Base-by-base conservation (phyloP, 2,329 filamentous ascomycete genomes). In the Colletotrichum sp. region DNA sequence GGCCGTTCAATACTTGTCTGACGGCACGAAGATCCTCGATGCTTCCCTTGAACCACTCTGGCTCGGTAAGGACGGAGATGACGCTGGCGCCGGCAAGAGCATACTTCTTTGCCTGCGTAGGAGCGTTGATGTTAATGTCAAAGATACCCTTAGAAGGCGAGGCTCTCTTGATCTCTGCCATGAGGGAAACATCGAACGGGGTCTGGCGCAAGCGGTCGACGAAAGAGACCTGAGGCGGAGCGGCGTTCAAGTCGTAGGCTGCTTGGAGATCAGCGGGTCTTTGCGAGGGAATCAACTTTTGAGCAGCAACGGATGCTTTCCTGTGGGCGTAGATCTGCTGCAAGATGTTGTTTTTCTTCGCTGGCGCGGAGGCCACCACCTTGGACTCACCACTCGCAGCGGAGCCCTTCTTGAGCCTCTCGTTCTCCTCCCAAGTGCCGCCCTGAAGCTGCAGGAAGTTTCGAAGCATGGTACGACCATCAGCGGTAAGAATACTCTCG, bases 41-140 rank as follows among this genome's bases (percentile, higher is more conserved):
- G 84, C 94, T 98, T 63, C 97, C 97, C 86, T 98, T 98, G 89
- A 99, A 99, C 97, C 97, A 99, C 82, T 98, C 94, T 1, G 97
- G 97, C 85, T 99, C 97, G 0, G 97, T 99, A 62, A 99, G 90
- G n/a, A 99, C 97, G 2, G 97, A 98, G 78, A 99, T 99, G 52
- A 98, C 95, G 82, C 96, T 98, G 63, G 97, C 97, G 16, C 97
- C 97, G 8, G 97, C 96, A 67, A 97, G 90, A 12, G 97, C 97
- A 83, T 99, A 99, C 79, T 94, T 95, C 77, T 93, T 92, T 56
- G 97, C 97, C 84, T 99, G 97, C 7, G 93, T 92, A 28, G 97
- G 96, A 12, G 97, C 97, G 80, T 94, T 97, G 26, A 96, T 94
- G 30, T 95, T 92, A 4, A 98, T 89, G 1, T 96, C 95, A 77